Percentiles rank a stretch among this genome's conserved stretches.
Conservation (phyloP, 495 filamentous ascomycete genomes). For the Margaritispora aquatica region DNA sequence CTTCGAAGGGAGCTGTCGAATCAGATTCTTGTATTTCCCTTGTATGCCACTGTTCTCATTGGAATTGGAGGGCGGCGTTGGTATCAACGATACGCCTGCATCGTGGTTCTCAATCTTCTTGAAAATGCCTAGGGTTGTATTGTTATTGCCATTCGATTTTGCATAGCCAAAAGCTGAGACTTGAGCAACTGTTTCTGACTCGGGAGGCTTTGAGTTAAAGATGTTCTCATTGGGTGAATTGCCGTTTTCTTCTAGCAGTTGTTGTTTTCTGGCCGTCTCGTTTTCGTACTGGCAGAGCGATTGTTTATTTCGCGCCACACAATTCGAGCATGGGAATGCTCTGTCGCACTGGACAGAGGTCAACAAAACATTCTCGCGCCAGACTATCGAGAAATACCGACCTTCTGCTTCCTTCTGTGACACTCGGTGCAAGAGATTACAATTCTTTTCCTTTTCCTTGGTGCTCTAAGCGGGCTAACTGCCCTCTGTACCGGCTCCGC, state of each 20-base stretch:
- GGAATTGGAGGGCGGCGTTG: conserved; percentile 18
- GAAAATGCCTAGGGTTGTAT: conserved; percentile 41
- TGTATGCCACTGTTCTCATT: conserved; percentile 27
- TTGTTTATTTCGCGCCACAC: conserved; percentile 45
- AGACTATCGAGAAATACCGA: conserved; percentile 7
- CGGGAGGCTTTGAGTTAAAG: conserved; percentile 14
- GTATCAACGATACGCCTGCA: conserved; percentile 13
- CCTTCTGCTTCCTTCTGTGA: conserved; percentile 59
- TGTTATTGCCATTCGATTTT: conserved; percentile 31
- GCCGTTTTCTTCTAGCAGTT: conserved; percentile 26
- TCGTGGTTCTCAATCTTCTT: conserved; percentile 38
- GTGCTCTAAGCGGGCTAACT: conserved; percentile 16
- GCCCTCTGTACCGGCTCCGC: conserved; percentile 1
- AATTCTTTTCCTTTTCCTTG: conserved; percentile 50
- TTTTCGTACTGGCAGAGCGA: conserved; percentile 44
- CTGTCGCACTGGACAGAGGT: conserved; percentile 46
- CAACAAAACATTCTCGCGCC: background rate
- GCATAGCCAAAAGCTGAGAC: conserved; percentile 42
- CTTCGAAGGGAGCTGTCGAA: conserved; percentile 46
- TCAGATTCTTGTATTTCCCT: conserved; percentile 45
- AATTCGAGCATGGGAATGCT: conserved; percentile 55
- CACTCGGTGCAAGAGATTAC: conserved; percentile 59
- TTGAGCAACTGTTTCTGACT: conserved; percentile 16
- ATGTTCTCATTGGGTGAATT: background rate
- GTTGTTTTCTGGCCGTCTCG: conserved; percentile 37